Evolutionary conservation across 2,329 filamentous ascomycete genomes (phyloP), one percentile per base, ranked within the genome.

Genomic region (Xylaria multiplex): DNA sequence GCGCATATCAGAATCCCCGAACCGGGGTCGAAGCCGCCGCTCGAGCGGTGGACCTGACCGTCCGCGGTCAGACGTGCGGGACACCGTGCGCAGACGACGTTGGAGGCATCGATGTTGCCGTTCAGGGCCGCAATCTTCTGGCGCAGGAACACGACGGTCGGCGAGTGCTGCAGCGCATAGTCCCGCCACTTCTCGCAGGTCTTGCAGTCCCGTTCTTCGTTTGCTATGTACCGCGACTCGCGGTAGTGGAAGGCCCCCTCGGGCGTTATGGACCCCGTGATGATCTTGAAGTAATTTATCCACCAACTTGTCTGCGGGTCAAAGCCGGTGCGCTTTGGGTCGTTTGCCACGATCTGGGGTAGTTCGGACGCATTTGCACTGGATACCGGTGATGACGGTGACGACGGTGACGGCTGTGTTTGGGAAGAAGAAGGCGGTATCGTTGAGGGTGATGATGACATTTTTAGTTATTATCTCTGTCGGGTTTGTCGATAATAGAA

Each of bases 1-100:
- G 96, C 93, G 80, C 96, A 99, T 24, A 99, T 84, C 75, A 96
- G 78, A 69, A 99, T 97, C 43, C 96, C 96, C 77, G 93, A 91
- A 57, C 91, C 85, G 0, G 93, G 90, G 77, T 91, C 90, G 78
- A 98, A 98, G 0, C 96, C 96, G 30, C 95, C 96, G 40, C 86
- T 86, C 76, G 87, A 83, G 58, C 87, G 81, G 76, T 91, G 89
- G 54, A 90, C 84, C 58, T 86, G 83, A 22, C 88, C 89, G 70
- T 86, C 81, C 70, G 84, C 81, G 43, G 82, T 83, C 40, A 88
- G 79, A 37, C 83, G 80, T 14, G 85, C 83, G 7, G 88, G 88
- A 77, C 96, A 99, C 65, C 93, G 88, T 30, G 90, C 86, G 78
- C 96, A 99, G 49, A 90, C 84, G 65, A 99, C 91, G 76, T 96